Percentiles rank a stretch among this genome's conserved stretches.
phyloP scores from a whole-genome alignment of 345 rosid species.

The Cardamine chenopodiifolia region DNA sequence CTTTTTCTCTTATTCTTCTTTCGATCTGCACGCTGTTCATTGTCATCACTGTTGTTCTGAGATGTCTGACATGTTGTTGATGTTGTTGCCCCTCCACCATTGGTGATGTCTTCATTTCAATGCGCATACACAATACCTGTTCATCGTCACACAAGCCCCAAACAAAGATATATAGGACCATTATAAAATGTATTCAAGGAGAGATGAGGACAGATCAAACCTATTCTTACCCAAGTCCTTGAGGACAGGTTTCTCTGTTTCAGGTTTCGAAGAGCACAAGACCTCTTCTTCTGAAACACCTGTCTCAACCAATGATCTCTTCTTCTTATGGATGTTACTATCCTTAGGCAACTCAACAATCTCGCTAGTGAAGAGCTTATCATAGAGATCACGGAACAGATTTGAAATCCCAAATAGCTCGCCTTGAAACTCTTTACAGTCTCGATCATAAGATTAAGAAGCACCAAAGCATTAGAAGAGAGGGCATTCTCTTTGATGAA shows the following conservation, averaged over 20 bases:
- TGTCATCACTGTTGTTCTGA: constrained; percentile 19
- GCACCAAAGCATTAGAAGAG: constrained; percentile 10
- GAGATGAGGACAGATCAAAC: constrained; percentile 28
- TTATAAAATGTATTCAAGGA: background rate
- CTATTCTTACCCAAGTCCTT: constrained; percentile 61
- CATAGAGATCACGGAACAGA: constrained; percentile 87
- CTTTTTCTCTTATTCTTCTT: constrained; percentile 37
- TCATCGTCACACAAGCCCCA: constrained; percentile 1
- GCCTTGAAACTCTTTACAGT: constrained; percentile 90
- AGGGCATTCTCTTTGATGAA: background rate
- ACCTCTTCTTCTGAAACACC: constrained; percentile 29
- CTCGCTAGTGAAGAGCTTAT: constrained; percentile 85
- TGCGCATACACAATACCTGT: constrained; percentile 78
- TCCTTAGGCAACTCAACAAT: too few species aligned
- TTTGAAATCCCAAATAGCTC: constrained; percentile 95
- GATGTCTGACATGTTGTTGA: background rate
- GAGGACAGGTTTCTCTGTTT: constrained; percentile 46
- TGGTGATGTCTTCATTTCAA: constrained; percentile 69
- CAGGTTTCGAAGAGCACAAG: constrained; percentile 15
- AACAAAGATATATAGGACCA: background rate
- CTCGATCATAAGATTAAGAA: constrained; percentile 58
- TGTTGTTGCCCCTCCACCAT: constrained; percentile 37
- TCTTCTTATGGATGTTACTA: too few species aligned
- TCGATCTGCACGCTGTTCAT: constrained; percentile 16
- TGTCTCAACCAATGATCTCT: constrained; percentile 14